These are phyloP conservation scores for Leptographium flavum DNA, from an alignment of 2,329 filamentous ascomycete genomes.

Conservation along the genomic window DNA sequence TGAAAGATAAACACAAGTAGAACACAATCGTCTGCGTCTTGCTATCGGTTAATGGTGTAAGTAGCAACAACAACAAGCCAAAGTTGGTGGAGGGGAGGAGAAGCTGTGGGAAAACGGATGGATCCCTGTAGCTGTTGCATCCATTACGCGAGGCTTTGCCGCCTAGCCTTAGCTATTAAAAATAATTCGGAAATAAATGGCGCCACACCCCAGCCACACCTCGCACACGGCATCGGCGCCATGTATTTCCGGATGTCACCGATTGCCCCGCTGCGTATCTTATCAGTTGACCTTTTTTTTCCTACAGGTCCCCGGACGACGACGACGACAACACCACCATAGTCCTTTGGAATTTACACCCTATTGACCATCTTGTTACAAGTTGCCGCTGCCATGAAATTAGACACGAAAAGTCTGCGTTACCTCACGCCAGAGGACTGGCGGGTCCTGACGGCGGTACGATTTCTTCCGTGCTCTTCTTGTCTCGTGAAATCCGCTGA, in stretches of 20 bases:
- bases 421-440: conserved; percentile 90
- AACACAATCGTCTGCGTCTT: background rate
- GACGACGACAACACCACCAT: too few species aligned
- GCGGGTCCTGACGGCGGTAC: conserved; percentile 81
- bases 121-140: conserved; percentile 9
- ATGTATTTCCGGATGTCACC: conserved; percentile 6
- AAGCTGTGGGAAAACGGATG: conserved; percentile 11
- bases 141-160: conserved; percentile 23
- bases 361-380: background rate
- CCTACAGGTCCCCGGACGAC: background rate
- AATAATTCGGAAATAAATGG: conserved; percentile 1
- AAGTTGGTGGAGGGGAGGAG: background rate
- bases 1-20: background rate
- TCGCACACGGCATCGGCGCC: background rate
- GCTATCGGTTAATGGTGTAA: background rate
- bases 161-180: conserved; percentile 14
- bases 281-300: conserved; percentile 2
- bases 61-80: background rate
- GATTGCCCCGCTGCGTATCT: conserved; percentile 4
- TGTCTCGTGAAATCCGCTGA: background rate
- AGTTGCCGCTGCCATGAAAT: conserved; percentile 53
- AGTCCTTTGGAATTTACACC: background rate
- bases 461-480: background rate
- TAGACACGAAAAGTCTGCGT: conserved; percentile 86
- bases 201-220: background rate